Conservation (phyloP, 345 rosid species). For the Heritiera littoralis region DNA sequence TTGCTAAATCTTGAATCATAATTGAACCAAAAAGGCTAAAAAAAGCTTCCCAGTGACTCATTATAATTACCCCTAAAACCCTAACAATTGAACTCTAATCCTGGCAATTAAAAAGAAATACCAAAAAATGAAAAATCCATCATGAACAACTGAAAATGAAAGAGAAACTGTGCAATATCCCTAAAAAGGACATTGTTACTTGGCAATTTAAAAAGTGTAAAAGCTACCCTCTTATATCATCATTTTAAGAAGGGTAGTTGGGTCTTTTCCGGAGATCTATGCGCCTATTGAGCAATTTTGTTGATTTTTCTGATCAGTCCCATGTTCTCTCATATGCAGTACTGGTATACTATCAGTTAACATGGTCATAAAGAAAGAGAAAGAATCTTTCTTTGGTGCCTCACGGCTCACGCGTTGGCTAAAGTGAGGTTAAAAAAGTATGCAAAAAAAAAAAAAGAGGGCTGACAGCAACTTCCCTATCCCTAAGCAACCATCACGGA, state of each 20-base stretch:
- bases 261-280: background rate
- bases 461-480: constrained; percentile 18
- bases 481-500: too few relatives aligned
- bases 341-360: too few relatives aligned
- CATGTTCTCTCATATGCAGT: constrained; percentile 14
- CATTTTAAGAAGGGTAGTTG: constrained; percentile 9
- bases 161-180: constrained; percentile 14
- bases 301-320: constrained; percentile 37
- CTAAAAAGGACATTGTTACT: background rate
- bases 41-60: background rate
- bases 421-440: constrained; percentile 11
- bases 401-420: constrained; percentile 33
- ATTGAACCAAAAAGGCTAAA: background rate
- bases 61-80: background rate
- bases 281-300: background rate
- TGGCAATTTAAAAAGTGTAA: background rate
- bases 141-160: constrained; percentile 1
- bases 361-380: background rate
- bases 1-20: background rate
- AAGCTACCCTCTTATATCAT: constrained; percentile 1
- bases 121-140: background rate
- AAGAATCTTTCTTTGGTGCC: constrained; percentile 32
- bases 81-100: constrained; percentile 20
- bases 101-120: background rate
- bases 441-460: background rate